Evolutionary conservation across 805 yeast genomes (phyloP).

Genomic region (Wickerhamiella sergipiensis): DNA sequence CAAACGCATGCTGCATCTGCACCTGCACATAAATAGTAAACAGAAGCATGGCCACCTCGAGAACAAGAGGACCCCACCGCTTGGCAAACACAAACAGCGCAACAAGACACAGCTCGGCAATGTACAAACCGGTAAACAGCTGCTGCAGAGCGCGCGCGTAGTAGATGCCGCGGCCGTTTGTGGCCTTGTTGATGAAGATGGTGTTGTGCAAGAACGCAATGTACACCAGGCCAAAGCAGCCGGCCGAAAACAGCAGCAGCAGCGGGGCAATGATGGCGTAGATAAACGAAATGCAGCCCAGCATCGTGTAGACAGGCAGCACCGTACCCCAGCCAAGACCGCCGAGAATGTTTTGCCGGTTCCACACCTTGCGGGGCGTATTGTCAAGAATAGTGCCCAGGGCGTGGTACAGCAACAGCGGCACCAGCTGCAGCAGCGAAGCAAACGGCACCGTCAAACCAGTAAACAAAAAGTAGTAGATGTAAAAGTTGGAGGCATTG

Average conservation of each 20-base stretch:
- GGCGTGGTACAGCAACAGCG: constrained; percentile 55
- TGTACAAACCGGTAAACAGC: constrained; percentile 73
- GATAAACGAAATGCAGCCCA: constrained; percentile 57
- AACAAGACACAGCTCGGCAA: constrained; percentile 74
- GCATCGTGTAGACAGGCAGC: constrained; percentile 65
- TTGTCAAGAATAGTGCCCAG: constrained; percentile 61
- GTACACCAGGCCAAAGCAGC: constrained; percentile 58
- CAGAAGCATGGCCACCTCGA: constrained; percentile 53
- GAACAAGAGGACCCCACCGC: constrained; percentile 87
- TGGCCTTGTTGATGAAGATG: constrained; percentile 52
- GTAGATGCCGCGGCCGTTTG: constrained; percentile 68
- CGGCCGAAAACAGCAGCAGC: constrained; percentile 58
- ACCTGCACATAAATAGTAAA: constrained; percentile 58
- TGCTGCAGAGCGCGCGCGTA: constrained; percentile 86
- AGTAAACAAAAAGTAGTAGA: constrained; percentile 65
- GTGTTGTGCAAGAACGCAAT: constrained; percentile 69
- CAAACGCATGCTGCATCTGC: constrained; percentile 53
- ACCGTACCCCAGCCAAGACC: constrained; percentile 69
- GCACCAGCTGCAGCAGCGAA: constrained; percentile 58
- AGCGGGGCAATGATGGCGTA: constrained; percentile 82
- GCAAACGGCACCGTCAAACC: constrained; percentile 74
- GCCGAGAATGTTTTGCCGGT: constrained; percentile 47
- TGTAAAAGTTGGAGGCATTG: constrained; percentile 80
- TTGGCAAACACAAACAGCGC: constrained; percentile 83
- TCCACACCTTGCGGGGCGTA: constrained; percentile 91